Percentiles rank a stretch among this genome's conserved stretches.
Conservation (phyloP, 306 rosid species). For the Comarum palustre region DNA sequence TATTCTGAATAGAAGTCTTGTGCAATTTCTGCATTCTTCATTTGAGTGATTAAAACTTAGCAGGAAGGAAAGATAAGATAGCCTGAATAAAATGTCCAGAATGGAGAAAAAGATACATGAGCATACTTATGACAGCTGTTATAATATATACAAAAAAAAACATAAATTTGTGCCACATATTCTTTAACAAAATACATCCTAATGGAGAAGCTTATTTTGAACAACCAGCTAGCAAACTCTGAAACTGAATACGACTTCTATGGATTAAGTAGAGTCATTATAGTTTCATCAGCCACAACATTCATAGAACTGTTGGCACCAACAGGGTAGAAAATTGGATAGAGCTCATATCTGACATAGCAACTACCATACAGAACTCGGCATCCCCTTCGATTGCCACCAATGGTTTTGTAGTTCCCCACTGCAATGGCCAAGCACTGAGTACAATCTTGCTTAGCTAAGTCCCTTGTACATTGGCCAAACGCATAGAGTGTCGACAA, state of each 20-base stretch:
- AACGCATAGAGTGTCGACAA: slow-evolving; percentile 56
- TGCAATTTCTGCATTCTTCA: not conserved
- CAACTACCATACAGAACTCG: slow-evolving; percentile 59
- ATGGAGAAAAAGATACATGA: not conserved
- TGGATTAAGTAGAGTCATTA: slow-evolving; percentile 30
- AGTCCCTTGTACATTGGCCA: slow-evolving; percentile 69
- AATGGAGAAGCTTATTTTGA: slow-evolving; percentile 13
- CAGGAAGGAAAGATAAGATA: not conserved
- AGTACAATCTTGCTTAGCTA: slow-evolving; percentile 44
- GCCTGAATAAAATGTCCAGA: not conserved
- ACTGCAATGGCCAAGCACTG: slow-evolving; percentile 67
- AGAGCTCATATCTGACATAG: slow-evolving; percentile 64
- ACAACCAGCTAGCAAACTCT: not conserved
- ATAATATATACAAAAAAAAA: not conserved
- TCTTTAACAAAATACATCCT: not conserved
- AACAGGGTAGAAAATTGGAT: slow-evolving; percentile 64
- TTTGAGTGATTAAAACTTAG: not conserved
- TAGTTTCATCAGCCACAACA: slow-evolving; percentile 11
- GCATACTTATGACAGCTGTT: not conserved
- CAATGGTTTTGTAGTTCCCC: slow-evolving; percentile 35
- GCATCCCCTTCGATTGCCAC: slow-evolving; percentile 48
- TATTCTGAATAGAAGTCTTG: not conserved
- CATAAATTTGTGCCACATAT: not conserved
- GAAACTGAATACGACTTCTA: not conserved
- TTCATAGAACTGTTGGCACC: slow-evolving; percentile 26